These are phyloP conservation scores for Climacium dendroides DNA, from an alignment of 225 moss, liverwort and hornwort genomes.

Conservation along the genomic window DNA sequence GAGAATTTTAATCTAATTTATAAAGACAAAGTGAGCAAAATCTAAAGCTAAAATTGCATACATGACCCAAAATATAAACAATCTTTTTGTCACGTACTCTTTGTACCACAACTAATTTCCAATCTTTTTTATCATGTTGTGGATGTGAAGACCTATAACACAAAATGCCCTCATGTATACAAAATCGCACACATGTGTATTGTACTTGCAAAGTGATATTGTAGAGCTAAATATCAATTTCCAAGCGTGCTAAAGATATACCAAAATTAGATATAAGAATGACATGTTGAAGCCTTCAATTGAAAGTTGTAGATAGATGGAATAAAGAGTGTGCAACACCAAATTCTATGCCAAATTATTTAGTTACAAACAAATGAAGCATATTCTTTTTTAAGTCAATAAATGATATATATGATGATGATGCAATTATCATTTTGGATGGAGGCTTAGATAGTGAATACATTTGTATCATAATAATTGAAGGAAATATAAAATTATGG, in stretches of 20 bases:
- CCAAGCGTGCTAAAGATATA: background rate
- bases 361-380: background rate
- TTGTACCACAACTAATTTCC: fast-evolving
- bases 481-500: background rate
- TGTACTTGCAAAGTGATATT: background rate
- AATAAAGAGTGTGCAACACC: background rate
- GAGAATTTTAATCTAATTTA: no score
- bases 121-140: background rate
- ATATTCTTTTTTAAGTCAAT: background rate
- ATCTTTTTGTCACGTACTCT: background rate
- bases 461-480: background rate
- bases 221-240: background rate
- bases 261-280: background rate
- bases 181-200: no score
- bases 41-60: no score
- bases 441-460: background rate
- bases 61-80: no score
- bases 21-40: no score
- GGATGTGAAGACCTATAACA: fast-evolving
- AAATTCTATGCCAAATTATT: background rate
- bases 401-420: background rate
- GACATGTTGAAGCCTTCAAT: background rate
- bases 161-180: background rate
- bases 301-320: background rate
- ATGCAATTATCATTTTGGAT: background rate